Base-by-base conservation (phyloP, 371 early-diverging fungal species). In the Actinomucor elegans region DNA sequence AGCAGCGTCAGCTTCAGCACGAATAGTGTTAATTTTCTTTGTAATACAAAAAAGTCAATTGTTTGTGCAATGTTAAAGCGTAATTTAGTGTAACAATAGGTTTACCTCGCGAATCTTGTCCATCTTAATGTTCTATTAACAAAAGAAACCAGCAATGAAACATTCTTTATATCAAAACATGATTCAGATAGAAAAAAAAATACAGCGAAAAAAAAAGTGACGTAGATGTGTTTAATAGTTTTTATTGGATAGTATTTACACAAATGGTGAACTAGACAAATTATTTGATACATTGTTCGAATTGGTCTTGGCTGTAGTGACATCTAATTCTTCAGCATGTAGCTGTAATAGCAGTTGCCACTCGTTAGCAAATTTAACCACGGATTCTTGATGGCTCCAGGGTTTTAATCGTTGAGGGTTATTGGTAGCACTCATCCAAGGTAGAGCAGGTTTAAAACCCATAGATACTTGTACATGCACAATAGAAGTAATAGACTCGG, bases 1-100 rank as follows among this genome's bases (percentile, higher is more conserved):
- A 49, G 86, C 85, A 11, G 75, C 81, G 28, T 92, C 91, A 36
- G 83, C 81, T 66, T 91, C 88, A 34, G 79, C 79, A 41, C 91
- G 89, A 45, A 89, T 71, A 41, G 27, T 52, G 32, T 63, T 64
- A 56, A 91, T 71, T 83, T 86, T 88, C 91, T 91, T 79, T 23
- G 10, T 10, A 2, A 32, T n/a, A n/a, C n/a, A n/a, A n/a, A n/a
- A n/a, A n/a, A n/a, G n/a, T n/a, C n/a, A n/a, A n/a, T n/a, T n/a
- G n/a, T n/a, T n/a, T n/a, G n/a, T n/a, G n/a, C n/a, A n/a, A n/a
- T n/a, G n/a, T n/a, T 31, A 32, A 5, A 44, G 4, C 14, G 14
- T 15, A 28, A 7, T 1, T 23, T 12, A 15, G 18, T 32, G 28
- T 52, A 18, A 15, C 9, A 20, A 17, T 2, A 17, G 21, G 6